A percentile compares a stretch with the other conserved stretches of the same genome.
These are phyloP conservation scores for Trichosporon ovoides DNA, from an alignment of 1,284 basidiomycete genomes.

Conservation along the genomic window DNA sequence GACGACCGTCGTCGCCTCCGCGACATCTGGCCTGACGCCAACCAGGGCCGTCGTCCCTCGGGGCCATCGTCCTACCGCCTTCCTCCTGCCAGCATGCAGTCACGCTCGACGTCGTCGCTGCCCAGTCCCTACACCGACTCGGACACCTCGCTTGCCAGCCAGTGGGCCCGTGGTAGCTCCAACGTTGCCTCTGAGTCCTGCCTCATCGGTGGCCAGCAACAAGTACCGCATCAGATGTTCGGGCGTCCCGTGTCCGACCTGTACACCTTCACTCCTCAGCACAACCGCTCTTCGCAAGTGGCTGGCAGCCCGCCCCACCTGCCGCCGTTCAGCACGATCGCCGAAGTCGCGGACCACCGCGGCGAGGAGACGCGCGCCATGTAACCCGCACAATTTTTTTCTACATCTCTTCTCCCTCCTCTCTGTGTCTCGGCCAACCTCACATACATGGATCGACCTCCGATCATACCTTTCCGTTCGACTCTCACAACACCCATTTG, in stretches of 20 bases:
- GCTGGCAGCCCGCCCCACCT: neutral
- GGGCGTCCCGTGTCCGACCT: neutral
- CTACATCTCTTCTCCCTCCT: neutral
- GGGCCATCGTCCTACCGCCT: neutral
- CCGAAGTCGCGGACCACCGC: neutral
- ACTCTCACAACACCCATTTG: neutral
- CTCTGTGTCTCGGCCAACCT: neutral
- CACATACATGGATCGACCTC: neutral
- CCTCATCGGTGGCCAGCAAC: neutral
- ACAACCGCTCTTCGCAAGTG: neutral
- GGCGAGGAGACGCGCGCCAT: neutral
- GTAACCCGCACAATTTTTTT: neutral
- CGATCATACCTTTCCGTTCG: neutral
- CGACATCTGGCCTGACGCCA: conserved; percentile 23
- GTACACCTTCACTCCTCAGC: neutral
- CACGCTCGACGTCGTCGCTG: neutral
- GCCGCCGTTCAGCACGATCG: neutral
- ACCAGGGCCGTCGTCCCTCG: neutral
- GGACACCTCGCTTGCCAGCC: neutral
- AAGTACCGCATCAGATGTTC: neutral
- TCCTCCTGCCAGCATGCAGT: neutral
- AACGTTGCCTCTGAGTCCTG: neutral
- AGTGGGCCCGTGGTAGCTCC: neutral
- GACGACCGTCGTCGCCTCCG: conserved; percentile 57
- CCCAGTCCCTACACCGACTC: neutral